Conservation (phyloP, 225 moss, liverwort and hornwort genomes). For the Climacium dendroides region DNA sequence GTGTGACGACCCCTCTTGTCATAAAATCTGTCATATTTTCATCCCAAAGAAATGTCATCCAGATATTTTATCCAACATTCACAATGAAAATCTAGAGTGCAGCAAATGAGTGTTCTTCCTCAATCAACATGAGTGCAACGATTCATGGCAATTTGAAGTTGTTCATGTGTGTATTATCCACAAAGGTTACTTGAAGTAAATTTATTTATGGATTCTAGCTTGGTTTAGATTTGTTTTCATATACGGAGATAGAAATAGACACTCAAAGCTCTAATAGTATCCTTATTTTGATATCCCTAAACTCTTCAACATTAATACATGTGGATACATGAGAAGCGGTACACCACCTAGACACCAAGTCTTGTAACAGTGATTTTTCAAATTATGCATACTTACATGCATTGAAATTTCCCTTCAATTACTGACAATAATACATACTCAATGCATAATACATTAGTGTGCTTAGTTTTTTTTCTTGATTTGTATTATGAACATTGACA, state of each 20-base stretch:
- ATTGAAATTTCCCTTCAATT: not conserved
- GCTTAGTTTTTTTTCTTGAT: not conserved
- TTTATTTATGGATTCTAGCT: too few species aligned
- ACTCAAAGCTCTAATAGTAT: too few species aligned
- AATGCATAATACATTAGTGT: not conserved
- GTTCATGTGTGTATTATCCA: not conserved
- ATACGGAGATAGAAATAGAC: too few species aligned
- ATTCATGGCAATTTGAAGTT: not conserved
- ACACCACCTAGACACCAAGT: not conserved
- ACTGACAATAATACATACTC: not conserved
- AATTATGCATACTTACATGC: not conserved
- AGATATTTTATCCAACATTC: not conserved
- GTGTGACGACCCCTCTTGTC: not conserved
- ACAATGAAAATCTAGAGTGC: fast-evolving
- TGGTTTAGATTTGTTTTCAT: not conserved
- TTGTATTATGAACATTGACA: not conserved
- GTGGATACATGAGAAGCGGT: not conserved
- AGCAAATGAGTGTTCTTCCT: not conserved
- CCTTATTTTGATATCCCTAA: not conserved
- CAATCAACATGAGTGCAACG: fast-evolving
- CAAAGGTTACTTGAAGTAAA: not conserved
- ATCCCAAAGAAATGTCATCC: fast-evolving
- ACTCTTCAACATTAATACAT: not conserved
- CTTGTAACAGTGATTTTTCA: not conserved
- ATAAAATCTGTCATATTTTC: not conserved